phyloP scores from a whole-genome alignment of 2,329 filamentous ascomycete species.

The Penicillium sclerotigenum region DNA sequence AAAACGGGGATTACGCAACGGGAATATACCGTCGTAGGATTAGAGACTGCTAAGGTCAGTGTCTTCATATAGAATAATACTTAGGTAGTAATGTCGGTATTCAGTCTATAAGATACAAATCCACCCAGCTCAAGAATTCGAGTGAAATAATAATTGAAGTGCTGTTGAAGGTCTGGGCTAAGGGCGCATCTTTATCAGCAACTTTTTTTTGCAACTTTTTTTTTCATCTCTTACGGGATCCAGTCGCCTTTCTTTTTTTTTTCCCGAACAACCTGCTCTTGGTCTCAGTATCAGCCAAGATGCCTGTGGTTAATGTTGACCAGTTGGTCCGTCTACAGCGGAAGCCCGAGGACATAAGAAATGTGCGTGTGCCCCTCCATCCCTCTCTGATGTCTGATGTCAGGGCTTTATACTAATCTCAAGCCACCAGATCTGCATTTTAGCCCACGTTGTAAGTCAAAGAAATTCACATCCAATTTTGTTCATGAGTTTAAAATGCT shows the following conservation, averaged over 20 bases:
- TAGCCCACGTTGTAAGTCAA: slow-evolving; percentile 76
- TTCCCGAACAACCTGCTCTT: slow-evolving; percentile 10
- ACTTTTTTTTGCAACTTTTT: slow-evolving; percentile 26
- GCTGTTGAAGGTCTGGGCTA: slow-evolving; percentile 1
- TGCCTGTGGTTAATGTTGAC: slow-evolving; percentile 89
- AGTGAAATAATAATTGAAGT: background rate
- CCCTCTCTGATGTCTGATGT: slow-evolving; percentile 24
- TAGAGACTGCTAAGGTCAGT: background rate
- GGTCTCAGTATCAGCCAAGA: slow-evolving; percentile 45
- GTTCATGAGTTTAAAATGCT: background rate
- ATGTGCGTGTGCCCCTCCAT: slow-evolving; percentile 60
- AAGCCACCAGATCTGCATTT: slow-evolving; percentile 77
- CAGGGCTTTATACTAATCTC: slow-evolving; percentile 31
- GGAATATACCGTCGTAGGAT: slow-evolving; percentile 4
- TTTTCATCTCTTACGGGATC: slow-evolving; percentile 15
- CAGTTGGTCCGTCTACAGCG: slow-evolving; percentile 87
- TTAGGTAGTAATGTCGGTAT: background rate
- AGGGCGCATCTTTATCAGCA: slow-evolving; percentile 18
- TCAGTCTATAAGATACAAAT: background rate
- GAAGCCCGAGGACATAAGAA: slow-evolving; percentile 83
- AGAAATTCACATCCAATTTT: background rate
- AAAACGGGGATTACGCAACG: background rate
- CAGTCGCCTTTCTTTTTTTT: slow-evolving; percentile 14
- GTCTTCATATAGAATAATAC: background rate
- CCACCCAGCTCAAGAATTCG: background rate